phyloP scores from a whole-genome alignment of 148 eudicot species.

The Vaccinium macrocarpon region DNA sequence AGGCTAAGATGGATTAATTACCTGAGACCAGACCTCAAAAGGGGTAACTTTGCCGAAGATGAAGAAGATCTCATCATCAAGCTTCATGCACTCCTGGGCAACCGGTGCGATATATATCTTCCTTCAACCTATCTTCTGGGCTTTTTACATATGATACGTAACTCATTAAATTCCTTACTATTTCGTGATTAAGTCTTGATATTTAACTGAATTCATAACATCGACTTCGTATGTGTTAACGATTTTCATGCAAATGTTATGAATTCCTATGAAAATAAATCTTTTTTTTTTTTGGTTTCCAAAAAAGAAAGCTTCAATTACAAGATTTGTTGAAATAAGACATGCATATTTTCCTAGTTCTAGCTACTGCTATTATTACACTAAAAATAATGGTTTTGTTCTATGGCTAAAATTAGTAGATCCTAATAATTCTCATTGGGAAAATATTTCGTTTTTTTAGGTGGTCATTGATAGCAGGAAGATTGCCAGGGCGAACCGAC shows the following conservation, averaged over 20 bases:
- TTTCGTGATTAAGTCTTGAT: no score
- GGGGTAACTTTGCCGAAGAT: conserved; percentile 34
- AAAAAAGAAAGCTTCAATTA: background rate
- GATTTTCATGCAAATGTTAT: no score
- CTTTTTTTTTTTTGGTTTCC: no score
- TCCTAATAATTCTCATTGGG: background rate
- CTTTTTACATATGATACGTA: no score
- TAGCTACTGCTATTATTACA: background rate
- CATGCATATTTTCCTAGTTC: background rate
- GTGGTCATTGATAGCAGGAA: conserved; percentile 43
- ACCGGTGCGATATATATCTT: conserved; percentile 16
- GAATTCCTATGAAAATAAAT: no score
- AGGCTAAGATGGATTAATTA: conserved; percentile 32
- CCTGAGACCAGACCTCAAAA: conserved; percentile 31
- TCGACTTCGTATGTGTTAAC: no score
- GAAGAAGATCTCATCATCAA: conserved; percentile 43
- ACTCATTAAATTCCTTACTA: no score
- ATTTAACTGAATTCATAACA: no score
- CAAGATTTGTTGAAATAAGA: background rate
- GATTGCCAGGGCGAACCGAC: conserved; percentile 41
- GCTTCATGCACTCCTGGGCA: conserved; percentile 39
- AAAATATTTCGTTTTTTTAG: conserved; percentile 4
- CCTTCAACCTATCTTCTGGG: no score
- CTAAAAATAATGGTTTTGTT: background rate
- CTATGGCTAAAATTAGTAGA: background rate